Conservation (phyloP, 345 rosid genomes). For the Boechera stricta region DNA sequence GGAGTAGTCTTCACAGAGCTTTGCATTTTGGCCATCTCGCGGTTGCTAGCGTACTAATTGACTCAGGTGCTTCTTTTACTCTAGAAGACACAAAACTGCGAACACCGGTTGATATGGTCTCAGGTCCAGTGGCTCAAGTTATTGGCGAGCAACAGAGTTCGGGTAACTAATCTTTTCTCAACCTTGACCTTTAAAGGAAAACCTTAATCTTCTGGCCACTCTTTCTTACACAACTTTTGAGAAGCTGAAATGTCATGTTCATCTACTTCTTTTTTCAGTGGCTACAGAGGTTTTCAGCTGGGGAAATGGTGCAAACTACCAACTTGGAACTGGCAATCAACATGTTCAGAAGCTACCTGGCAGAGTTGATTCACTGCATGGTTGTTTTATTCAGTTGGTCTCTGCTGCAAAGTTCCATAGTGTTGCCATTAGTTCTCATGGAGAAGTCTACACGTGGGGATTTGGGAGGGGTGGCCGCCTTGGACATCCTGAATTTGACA, state of each 20-base stretch:
- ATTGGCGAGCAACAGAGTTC: slow-evolving; percentile 56
- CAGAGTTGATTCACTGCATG: slow-evolving; percentile 91
- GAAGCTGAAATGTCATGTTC: not conserved
- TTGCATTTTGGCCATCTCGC: slow-evolving; percentile 98
- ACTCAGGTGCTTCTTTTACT: slow-evolving; percentile 72
- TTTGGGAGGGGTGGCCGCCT: slow-evolving; percentile 99
- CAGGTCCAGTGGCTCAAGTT: slow-evolving; percentile 86
- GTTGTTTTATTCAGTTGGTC: slow-evolving; percentile 65
- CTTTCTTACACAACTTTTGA: slow-evolving; percentile 13
- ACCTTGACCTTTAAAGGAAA: slow-evolving; percentile 22
- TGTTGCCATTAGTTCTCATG: slow-evolving; percentile 72
- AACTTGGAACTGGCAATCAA: slow-evolving; percentile 93
- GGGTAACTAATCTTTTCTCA: slow-evolving; percentile 51
- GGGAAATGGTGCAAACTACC: slow-evolving; percentile 99
- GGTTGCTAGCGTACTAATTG: slow-evolving; percentile 84
- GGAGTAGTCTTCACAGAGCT: slow-evolving; percentile 98
- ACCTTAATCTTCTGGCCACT: slow-evolving; percentile 18
- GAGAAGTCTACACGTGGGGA: slow-evolving; percentile 96
- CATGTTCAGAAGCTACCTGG: slow-evolving; percentile 88
- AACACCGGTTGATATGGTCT: slow-evolving; percentile 85
- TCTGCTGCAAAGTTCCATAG: slow-evolving; percentile 98
- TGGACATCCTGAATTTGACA: slow-evolving; percentile 99
- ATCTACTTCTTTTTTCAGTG: slow-evolving; percentile 50
- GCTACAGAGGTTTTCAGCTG: slow-evolving; percentile 94
- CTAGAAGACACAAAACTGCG: slow-evolving; percentile 77